These are phyloP conservation scores for Jatropha podagrica DNA, from an alignment of 441 rosid species.

Conservation along the genomic window DNA sequence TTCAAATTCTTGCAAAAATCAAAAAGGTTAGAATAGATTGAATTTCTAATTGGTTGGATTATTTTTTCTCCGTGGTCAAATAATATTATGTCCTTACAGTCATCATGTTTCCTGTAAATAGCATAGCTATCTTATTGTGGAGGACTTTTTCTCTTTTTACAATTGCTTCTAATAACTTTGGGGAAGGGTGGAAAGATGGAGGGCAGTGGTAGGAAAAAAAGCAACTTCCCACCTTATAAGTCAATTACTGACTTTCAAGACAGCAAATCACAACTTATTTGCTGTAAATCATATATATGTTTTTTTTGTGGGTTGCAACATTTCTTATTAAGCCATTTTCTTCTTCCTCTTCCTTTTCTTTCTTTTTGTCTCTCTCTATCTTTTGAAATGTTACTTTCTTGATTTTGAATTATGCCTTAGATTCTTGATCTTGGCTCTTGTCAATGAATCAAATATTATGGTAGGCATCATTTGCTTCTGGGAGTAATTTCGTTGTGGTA, in stretches of 20 bases:
- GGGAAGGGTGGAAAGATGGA: neutral
- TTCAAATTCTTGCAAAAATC: neutral
- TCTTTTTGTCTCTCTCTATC: too few relatives aligned
- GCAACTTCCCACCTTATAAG: neutral
- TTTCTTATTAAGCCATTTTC: neutral
- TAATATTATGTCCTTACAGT: too few relatives aligned
- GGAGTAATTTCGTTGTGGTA: too few relatives aligned
- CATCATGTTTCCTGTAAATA: neutral
- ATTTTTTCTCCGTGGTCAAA: neutral
- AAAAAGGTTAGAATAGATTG: neutral
- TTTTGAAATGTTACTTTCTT: neutral
- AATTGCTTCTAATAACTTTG: neutral
- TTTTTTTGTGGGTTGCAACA: neutral
- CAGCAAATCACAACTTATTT: neutral
- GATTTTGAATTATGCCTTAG: neutral
- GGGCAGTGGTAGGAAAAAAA: neutral
- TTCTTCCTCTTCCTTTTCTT: neutral
- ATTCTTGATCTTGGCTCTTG: neutral
- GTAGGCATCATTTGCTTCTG: neutral
- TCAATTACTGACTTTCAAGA: neutral
- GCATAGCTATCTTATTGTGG: neutral
- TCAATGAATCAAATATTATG: neutral
- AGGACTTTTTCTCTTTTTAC: neutral
- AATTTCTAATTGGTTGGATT: neutral
- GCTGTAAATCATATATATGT: neutral